Percentiles rank a stretch among this genome's conserved stretches.
Evolutionary conservation across 805 yeast genomes (phyloP).

Genomic region (Candida ficus): DNA sequence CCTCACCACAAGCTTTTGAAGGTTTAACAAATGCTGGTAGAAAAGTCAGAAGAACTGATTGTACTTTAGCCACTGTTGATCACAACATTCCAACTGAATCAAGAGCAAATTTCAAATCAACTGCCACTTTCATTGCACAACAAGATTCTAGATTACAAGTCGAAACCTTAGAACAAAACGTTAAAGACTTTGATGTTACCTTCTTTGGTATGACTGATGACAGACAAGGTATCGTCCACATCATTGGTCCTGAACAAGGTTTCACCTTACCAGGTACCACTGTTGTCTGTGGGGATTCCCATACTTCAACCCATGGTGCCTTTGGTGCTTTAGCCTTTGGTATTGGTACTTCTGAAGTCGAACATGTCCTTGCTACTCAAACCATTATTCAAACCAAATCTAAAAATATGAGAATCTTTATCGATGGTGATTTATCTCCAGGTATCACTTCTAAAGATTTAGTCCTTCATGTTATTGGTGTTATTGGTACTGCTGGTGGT

Average conservation of each 20-base stretch:
- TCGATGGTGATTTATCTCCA: slow-evolving; percentile 76
- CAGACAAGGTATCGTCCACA: slow-evolving; percentile 97
- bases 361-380: slow-evolving; percentile 97
- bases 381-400: slow-evolving; percentile 92
- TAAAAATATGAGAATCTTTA: slow-evolving; percentile 87
- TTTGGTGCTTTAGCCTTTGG: slow-evolving; percentile 97
- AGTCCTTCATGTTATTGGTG: slow-evolving; percentile 89
- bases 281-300: slow-evolving; percentile 98
- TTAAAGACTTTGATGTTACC: slow-evolving; percentile 81
- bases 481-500: slow-evolving; percentile 99
- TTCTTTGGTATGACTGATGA: slow-evolving; percentile 92
- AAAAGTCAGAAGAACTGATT: slow-evolving; percentile 83
- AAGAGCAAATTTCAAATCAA: slow-evolving; percentile 68
- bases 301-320: slow-evolving; percentile 98
- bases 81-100: slow-evolving; percentile 95
- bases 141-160: slow-evolving; percentile 92
- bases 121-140: slow-evolving; percentile 79
- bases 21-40: slow-evolving; percentile 88
- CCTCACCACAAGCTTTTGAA: slow-evolving; percentile 98
- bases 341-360: slow-evolving; percentile 98
- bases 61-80: slow-evolving; percentile 93
- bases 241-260: slow-evolving; percentile 99
- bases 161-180: slow-evolving; percentile 87
- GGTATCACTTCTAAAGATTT: slow-evolving; percentile 97
- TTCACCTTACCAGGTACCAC: slow-evolving; percentile 98